Evolutionary conservation across 2,329 filamentous ascomycete genomes (phyloP).

Genomic region (Botrytis squamosa): DNA sequence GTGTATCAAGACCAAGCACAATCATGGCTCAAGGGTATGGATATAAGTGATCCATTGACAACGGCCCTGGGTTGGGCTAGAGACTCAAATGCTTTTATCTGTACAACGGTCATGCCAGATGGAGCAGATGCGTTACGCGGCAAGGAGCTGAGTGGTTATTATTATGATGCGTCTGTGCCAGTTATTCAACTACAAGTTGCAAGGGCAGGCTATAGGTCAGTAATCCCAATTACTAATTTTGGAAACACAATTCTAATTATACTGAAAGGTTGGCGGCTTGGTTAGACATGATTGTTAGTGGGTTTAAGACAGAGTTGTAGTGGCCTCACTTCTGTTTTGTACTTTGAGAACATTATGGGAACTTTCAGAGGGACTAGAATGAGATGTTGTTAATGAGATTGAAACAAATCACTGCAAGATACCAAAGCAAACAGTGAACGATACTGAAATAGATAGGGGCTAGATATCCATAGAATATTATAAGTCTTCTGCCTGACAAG

Average conservation of each 20-base stretch:
- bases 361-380: neutral
- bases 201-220: constrained; percentile 60
- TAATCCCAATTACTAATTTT: constrained; percentile 1
- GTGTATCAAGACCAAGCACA: constrained; percentile 51
- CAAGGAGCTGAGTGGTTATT: constrained; percentile 60
- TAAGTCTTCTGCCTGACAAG: neutral
- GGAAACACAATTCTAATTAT: constrained; percentile 2
- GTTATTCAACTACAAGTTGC: constrained; percentile 67
- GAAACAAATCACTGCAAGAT: neutral
- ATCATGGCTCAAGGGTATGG: constrained; percentile 57
- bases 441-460: neutral
- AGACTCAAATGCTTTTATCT: constrained; percentile 62
- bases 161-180: constrained; percentile 62
- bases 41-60: constrained; percentile 52
- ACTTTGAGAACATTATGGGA: neutral
- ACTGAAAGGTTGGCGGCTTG: constrained; percentile 56
- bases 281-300: constrained; percentile 60
- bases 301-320: constrained; percentile 31
- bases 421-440: neutral
- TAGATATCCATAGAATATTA: neutral
- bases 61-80: constrained; percentile 64
- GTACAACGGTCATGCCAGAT: constrained; percentile 59
- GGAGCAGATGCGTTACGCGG: constrained; percentile 57
- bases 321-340: neutral
- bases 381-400: neutral